Percentiles rank a stretch among this genome's conserved stretches.
These are phyloP conservation scores for Penicillium vulpinum DNA, from an alignment of 2,329 filamentous ascomycete genomes.

Conservation along the genomic window DNA sequence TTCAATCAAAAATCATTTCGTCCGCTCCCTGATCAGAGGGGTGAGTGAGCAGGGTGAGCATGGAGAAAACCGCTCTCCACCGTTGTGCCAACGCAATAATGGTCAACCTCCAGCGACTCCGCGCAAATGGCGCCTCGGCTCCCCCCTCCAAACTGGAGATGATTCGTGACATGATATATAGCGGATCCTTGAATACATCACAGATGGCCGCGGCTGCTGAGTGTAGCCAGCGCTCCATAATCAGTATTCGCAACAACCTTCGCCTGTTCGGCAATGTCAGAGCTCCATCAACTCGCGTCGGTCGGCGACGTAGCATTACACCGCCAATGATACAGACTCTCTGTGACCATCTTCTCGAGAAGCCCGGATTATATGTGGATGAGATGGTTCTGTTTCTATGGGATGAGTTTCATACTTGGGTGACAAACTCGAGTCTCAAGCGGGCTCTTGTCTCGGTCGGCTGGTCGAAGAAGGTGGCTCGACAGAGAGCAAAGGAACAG, in stretches of 20 bases:
- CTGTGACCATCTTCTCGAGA: slow-evolving; percentile 23
- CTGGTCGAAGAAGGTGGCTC: background rate
- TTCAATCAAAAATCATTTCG: no score
- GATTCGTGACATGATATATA: no score
- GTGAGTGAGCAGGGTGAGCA: no score
- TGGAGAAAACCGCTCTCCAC: no score
- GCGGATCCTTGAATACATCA: no score
- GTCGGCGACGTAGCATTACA: slow-evolving; percentile 23
- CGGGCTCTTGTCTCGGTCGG: background rate
- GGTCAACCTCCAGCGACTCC: no score
- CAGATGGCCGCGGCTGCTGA: no score
- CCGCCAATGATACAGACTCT: slow-evolving; percentile 26
- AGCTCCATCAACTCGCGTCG: slow-evolving; percentile 21
- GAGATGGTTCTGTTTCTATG: slow-evolving; percentile 24
- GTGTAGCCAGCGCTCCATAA: no score
- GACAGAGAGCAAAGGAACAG: background rate
- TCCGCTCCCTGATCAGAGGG: no score
- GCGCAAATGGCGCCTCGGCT: no score
- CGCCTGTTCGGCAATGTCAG: slow-evolving; percentile 11
- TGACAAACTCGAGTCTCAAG: background rate
- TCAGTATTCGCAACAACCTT: slow-evolving; percentile 11
- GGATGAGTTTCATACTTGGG: background rate
- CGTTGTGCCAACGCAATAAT: no score
- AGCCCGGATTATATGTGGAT: slow-evolving; percentile 25
- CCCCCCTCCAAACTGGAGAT: no score